Evolutionary conservation across 495 filamentous ascomycete genomes (phyloP).

Genomic region (Parmelia sp.): DNA sequence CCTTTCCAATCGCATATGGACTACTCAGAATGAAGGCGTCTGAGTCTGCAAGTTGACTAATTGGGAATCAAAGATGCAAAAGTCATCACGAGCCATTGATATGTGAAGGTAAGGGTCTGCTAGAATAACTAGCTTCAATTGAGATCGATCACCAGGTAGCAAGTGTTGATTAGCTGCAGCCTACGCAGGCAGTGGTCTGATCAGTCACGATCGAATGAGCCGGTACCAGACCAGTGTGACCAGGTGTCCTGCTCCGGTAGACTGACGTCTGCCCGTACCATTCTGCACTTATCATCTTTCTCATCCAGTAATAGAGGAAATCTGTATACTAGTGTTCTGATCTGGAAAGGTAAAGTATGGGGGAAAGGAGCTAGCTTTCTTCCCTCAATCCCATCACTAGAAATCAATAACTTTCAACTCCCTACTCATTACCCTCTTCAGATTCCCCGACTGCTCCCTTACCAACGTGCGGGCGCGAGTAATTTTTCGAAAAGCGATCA

Average conservation of each 20-base stretch:
- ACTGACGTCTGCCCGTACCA: not conserved
- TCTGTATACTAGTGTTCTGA: constrained; percentile 4
- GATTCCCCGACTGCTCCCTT: not conserved
- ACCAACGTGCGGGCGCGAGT: not conserved
- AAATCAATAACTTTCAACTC: not conserved
- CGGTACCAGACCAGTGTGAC: not conserved
- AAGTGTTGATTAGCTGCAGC: constrained; percentile 2
- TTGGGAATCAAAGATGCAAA: constrained; percentile 10
- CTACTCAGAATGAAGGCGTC: constrained; percentile 9
- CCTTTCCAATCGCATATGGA: constrained; percentile 9
- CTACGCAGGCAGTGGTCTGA: not conserved
- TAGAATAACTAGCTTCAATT: constrained; percentile 1
- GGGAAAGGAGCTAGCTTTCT: constrained; percentile 1
- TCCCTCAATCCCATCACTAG: not conserved
- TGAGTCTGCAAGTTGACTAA: constrained; percentile 4
- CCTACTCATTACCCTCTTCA: not conserved
- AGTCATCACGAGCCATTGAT: constrained; percentile 8
- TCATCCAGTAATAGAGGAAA: not conserved
- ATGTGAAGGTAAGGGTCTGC: not conserved
- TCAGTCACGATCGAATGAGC: not conserved
- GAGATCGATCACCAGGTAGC: not conserved
- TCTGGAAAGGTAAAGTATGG: constrained; percentile 1
- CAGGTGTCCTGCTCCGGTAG: not conserved
- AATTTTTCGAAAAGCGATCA: not conserved
- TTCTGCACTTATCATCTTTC: not conserved